Conservation (phyloP, 768 basidiomycete genomes). For the Candolleomyces eurysporus region DNA sequence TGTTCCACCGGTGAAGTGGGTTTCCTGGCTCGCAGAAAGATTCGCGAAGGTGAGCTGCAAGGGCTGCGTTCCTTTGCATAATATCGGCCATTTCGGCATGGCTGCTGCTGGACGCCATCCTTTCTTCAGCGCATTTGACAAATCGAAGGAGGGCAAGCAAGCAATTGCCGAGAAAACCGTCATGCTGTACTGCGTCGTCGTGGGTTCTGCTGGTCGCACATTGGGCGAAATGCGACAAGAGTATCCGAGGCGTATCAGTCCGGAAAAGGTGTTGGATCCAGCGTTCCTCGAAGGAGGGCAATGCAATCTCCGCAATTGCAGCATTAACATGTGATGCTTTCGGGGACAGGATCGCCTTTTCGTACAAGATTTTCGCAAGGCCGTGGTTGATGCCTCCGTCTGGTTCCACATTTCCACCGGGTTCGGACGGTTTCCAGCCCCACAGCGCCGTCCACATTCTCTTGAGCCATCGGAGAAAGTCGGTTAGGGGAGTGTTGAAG, state of each 20-base stretch:
- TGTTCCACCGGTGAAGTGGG: neutral
- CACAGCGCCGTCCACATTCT: neutral
- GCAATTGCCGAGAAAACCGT: neutral
- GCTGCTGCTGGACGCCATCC: neutral
- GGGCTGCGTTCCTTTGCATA: too few species aligned
- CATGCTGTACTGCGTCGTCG: neutral
- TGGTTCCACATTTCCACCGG: too few species aligned
- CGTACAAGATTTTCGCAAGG: conserved; percentile 2
- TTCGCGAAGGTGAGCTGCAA: neutral
- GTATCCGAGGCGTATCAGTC: neutral
- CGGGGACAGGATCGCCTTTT: neutral
- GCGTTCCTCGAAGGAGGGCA: neutral
- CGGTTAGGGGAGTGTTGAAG: conserved; percentile 5
- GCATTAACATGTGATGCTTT: conserved; percentile 3
- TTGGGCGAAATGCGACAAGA: neutral
- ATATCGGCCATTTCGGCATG: neutral
- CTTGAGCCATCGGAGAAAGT: neutral
- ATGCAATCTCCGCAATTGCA: conserved; percentile 3
- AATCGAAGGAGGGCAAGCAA: neutral
- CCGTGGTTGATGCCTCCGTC: neutral
- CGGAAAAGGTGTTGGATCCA: neutral
- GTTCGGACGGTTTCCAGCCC: neutral
- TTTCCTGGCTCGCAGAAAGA: neutral
- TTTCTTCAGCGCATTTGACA: too few species aligned
- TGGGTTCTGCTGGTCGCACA: neutral